Evolutionary conservation across 495 filamentous ascomycete genomes (phyloP), one percentile per base, ranked within the genome.

Genomic region (Choiromyces venosus): DNA sequence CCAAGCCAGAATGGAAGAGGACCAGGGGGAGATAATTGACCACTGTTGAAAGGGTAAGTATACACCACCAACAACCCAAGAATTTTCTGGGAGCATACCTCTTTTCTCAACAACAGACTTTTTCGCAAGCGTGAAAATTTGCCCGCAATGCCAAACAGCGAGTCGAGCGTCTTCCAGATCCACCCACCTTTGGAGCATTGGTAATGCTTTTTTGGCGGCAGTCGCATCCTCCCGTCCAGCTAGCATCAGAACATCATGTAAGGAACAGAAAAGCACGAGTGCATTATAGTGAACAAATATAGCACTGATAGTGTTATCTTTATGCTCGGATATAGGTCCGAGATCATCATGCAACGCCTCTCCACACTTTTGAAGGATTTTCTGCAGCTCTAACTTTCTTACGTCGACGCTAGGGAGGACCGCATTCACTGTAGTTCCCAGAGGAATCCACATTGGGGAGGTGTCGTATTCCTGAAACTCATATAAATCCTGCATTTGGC

Each of bases 281-380:
- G 52, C 52, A 61, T 61, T 61, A 33, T 61, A 61, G 33, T 61
- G 52, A 33, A 61, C 52, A 61, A 61, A 61, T 61, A 61, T 61
- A 33, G 52, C 52, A 33, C 52, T 61, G 12, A 61, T 16, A 61
- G 29, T 61, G 25, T 61, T 61, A 18, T 61, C 52, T 61, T 29
- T 61, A 61, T 61, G 52, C 10, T 61, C 52, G 10, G 52, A 61
- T 61, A 61, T 61, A 33, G 52, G 52, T 29, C 52, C 52, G 25
- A 61, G 52, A 9, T 61, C 52, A 61, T 25, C 52, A 1, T 61
- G 25, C 25, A 61, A 61, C 25, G 25, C 52, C 12, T 33, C 52
- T 16, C 33, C 52, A 12, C 52, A 61, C 14, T 33, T 61, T 33
- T 33, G 52, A 33, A 61, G 52, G 52, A 61, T 61, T 18, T 12